Percentiles rank a stretch among this genome's conserved stretches.
Evolutionary conservation across 202 grass and related monocot species (phyloP).

Genomic region (Carex sylvatica): DNA sequence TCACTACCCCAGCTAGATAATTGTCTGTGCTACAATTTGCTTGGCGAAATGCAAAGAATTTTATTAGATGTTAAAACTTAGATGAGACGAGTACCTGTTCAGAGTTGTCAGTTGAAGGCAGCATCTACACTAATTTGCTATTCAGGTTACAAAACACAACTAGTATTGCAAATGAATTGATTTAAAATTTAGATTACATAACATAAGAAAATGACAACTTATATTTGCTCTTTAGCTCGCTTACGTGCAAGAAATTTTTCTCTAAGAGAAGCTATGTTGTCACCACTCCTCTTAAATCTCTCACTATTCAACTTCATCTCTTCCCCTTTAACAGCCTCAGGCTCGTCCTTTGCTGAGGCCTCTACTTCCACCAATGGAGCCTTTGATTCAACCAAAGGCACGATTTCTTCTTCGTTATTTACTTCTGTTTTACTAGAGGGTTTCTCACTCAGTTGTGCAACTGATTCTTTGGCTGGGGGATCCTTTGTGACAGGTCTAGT

Average conservation of each 20-base stretch:
- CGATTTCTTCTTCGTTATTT: constrained; percentile 35
- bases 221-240: constrained; percentile 52
- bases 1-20: neutral
- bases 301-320: constrained; percentile 40
- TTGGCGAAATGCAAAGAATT: neutral
- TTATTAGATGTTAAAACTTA: neutral
- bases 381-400: constrained; percentile 14
- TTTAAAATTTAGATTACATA: neutral
- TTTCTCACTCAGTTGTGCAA: constrained; percentile 27
- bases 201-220: constrained; percentile 9
- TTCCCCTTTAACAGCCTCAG: constrained; percentile 23
- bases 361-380: constrained; percentile 31
- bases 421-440: constrained; percentile 23
- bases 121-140: neutral
- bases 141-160: neutral
- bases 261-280: constrained; percentile 62
- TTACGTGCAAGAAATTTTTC: constrained; percentile 72
- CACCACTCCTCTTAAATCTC: constrained; percentile 70
- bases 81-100: too few relatives aligned
- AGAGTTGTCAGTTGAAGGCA: neutral
- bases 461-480: constrained; percentile 7
- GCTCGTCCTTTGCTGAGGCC: neutral
- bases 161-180: neutral
- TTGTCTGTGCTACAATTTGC: neutral
- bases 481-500: constrained; percentile 32